phyloP scores from a whole-genome alignment of 2,329 filamentous ascomycete species.

The Sporothrix schenckii region DNA sequence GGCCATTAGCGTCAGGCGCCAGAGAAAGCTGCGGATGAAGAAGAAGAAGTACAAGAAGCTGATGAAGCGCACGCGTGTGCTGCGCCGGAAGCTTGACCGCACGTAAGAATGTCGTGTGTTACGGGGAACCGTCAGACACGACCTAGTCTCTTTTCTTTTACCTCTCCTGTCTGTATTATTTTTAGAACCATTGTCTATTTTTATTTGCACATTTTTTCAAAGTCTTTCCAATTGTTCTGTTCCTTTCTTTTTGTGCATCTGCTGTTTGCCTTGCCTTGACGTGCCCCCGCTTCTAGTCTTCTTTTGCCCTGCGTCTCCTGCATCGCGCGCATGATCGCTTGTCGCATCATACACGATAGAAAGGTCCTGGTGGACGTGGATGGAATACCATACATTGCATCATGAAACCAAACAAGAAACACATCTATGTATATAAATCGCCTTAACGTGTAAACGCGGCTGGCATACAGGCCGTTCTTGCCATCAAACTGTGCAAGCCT shows the following conservation, averaged over 20 bases:
- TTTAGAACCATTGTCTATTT: conserved; percentile 3
- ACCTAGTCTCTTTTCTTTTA: neutral
- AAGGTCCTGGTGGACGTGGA: neutral
- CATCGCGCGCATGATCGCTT: neutral
- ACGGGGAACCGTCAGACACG: too few species aligned
- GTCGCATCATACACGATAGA: conserved; percentile 23
- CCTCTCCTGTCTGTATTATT: conserved; percentile 23
- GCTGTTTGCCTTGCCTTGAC: conserved; percentile 11
- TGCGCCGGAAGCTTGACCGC: conserved; percentile 72
- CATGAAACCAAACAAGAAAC: neutral
- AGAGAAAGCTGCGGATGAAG: conserved; percentile 98
- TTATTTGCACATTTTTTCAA: neutral
- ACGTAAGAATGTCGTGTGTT: conserved; percentile 20
- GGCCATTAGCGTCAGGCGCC: conserved; percentile 87
- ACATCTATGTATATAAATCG: neutral
- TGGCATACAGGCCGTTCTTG: neutral
- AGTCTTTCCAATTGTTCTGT: neutral
- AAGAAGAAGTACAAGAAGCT: conserved; percentile 99
- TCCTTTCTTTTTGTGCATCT: conserved; percentile 7
- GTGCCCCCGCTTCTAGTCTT: conserved; percentile 1
- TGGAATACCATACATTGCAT: conserved; percentile 5
- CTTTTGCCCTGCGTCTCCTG: neutral
- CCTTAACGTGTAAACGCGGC: neutral
- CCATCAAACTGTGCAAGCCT: neutral
- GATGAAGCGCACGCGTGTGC: conserved; percentile 85